A percentile compares a stretch with the other conserved stretches of the same genome.
phyloP scores from a whole-genome alignment of 345 rosid species.

The Pistacia integerrima region DNA sequence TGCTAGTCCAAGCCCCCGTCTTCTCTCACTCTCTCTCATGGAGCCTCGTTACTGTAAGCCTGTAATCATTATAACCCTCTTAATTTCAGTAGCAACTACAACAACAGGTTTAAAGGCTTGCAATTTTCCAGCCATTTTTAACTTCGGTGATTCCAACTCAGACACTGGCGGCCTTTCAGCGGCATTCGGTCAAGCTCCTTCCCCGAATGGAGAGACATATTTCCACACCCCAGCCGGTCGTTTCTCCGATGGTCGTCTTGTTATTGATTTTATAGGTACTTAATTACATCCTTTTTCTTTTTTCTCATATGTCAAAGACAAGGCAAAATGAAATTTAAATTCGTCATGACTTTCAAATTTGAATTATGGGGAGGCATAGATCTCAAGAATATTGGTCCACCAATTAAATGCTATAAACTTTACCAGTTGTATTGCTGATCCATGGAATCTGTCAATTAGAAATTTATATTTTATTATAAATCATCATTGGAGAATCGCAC shows the following conservation, averaged over 20 bases:
- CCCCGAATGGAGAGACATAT: slow-evolving; percentile 61
- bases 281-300: too few relatives aligned
- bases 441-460: too few relatives aligned
- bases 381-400: not conserved
- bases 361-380: not conserved
- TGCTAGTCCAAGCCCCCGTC: too few relatives aligned
- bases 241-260: slow-evolving; percentile 62
- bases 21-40: not conserved
- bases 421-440: too few relatives aligned
- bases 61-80: not conserved
- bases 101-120: slow-evolving; percentile 12
- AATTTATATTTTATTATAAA: too few relatives aligned
- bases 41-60: not conserved
- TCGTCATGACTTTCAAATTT: not conserved
- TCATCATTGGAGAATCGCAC: too few relatives aligned
- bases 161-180: slow-evolving; percentile 67
- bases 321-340: too few relatives aligned
- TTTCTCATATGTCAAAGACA: too few relatives aligned
- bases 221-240: slow-evolving; percentile 68
- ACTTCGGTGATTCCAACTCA: slow-evolving; percentile 58
- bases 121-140: slow-evolving; percentile 44
- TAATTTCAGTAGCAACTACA: not conserved
- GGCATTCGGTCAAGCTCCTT: slow-evolving; percentile 55
- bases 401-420: too few relatives aligned
- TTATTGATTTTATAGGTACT: slow-evolving; percentile 68